Conservation (phyloP, 2,329 filamentous ascomycete species). For the Xenosphaeropsis pyriputrescens region DNA sequence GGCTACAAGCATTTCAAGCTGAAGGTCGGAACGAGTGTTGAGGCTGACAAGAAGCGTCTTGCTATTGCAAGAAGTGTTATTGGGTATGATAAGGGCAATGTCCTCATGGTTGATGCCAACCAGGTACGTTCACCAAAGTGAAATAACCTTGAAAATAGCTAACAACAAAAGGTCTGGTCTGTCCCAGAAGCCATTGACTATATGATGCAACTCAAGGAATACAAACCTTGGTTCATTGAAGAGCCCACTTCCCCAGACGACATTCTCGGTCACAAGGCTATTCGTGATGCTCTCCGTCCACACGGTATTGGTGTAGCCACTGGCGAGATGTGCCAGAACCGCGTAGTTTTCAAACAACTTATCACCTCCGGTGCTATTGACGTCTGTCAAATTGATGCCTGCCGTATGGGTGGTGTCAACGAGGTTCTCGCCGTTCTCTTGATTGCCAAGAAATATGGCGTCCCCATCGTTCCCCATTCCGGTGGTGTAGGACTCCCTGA, state of each 20-base stretch:
- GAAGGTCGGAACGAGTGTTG: constrained; percentile 64
- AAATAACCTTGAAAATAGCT: neutral
- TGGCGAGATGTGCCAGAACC: constrained; percentile 89
- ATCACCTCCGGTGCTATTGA: constrained; percentile 67
- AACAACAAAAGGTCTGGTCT: constrained; percentile 48
- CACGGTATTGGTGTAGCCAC: constrained; percentile 71
- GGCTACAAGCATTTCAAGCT: constrained; percentile 81
- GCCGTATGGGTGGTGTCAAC: constrained; percentile 76
- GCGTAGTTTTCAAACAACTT: constrained; percentile 84
- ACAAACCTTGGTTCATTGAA: constrained; percentile 85
- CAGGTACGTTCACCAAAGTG: constrained; percentile 31
- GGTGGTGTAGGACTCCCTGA: constrained; percentile 83
- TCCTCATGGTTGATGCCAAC: constrained; percentile 84
- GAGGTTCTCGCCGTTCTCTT: constrained; percentile 77
- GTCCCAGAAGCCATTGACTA: constrained; percentile 76
- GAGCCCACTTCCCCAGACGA: constrained; percentile 84
- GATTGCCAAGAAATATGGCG: constrained; percentile 29
- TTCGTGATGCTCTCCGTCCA: constrained; percentile 62
- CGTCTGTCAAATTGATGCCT: constrained; percentile 82
- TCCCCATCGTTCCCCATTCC: constrained; percentile 76
- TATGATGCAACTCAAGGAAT: constrained; percentile 67
- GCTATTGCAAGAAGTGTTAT: constrained; percentile 63
- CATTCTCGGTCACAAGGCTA: constrained; percentile 70
- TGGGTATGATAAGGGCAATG: constrained; percentile 66
- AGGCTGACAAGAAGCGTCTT: constrained; percentile 54